Base-by-base conservation (phyloP, 441 rosid species). In the Croton laevigatus region DNA sequence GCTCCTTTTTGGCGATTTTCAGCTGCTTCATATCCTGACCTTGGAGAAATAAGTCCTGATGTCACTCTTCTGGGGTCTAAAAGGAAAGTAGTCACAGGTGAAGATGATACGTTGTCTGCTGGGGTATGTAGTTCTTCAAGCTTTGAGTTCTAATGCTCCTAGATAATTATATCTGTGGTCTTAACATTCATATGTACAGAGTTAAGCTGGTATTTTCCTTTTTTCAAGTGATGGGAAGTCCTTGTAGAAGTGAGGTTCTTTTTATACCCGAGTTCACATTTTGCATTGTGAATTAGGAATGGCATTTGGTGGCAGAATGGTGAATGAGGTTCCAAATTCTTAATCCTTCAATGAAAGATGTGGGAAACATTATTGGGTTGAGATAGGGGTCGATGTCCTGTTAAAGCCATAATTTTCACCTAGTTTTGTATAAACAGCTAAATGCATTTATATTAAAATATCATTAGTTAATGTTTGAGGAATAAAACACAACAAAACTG, bases 1-100 rank as follows among this genome's bases (percentile, higher is more conserved):
- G 98, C 98, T 71, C 98, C 97, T 46, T 91, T 94, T 76, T 94
- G 97, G 97, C 81, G 95, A 73, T 94, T 94, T 81, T 94, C 98
- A 66, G 97, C 97, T n/a, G 88, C 96, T 76, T 91, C 98, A 40
- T 94, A 94, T 84, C 97, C 97, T 69, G 98, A 91, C 86, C 97
- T 94, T 62, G 84, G 79, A 81, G 87, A 79, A 71, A 71, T 74
- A 52, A 75, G 66, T 52, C 79, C 87, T 59, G 75, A 75, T 66
- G 72, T 79, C 72, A 81, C 82, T 76, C 84, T 85, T 52, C 42
- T 68, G 7, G 82, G 81, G 71, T 78, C 85, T 70, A 82, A 78
- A 73, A 77, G 79, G 61, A 80, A 80, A 76, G 69, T 75, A 42
- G 57, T 71, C 23, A 22, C 75, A 66, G 74, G 80, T 61, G 88